Base-by-base conservation (phyloP, 2,329 filamentous ascomycete species). In the Ophiostoma himal-ulmi region DNA sequence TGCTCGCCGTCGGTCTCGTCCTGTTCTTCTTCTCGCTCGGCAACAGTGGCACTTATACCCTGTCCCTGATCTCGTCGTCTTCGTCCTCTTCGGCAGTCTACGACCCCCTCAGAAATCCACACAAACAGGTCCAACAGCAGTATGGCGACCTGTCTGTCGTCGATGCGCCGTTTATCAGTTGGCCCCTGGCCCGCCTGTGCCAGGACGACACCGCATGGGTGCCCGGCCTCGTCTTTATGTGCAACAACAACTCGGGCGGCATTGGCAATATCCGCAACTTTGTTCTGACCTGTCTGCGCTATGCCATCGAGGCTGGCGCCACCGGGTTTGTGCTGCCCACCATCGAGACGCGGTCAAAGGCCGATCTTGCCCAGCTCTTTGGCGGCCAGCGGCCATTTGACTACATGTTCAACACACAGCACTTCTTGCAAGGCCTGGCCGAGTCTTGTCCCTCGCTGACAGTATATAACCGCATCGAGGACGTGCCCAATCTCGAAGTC, bases 201-300 rank as follows among this genome's bases (percentile, higher is more conserved):
- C 76, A 79, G 37, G 65, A 67, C 30, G 82, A 84, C 72, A 77
- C 81, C 1, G 74, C 71, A 0, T 82, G 79, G 78, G 77, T 78
- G 0, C 78, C 80, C 0, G 82, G 82, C 1, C 73, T 84, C 36
- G 77, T 83, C 13, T 84, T 81, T 70, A 76, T 82, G 26, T 85
- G 83, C 77, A 82, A 83, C 75, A 83, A 84, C 75, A 84, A 84
- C 74, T 82, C 82, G 3, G 83, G 83, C 2, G 83, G 83, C 36
- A 81, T 84, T 67, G 82, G 83, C 26, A 84, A 84, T 71, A 83
- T 84, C 48, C 78, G 83, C 69, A 84, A 83, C 74, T 84, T 82
- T 74, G 82, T 84, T 64, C 78, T 84, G 69, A 84, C 82, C 10
- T 85, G 82, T 70, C 71, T 84, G 30, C 81, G 83, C 26, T 85